Base-by-base conservation (phyloP, 768 basidiomycete genomes). In the Bullera alba region DNA sequence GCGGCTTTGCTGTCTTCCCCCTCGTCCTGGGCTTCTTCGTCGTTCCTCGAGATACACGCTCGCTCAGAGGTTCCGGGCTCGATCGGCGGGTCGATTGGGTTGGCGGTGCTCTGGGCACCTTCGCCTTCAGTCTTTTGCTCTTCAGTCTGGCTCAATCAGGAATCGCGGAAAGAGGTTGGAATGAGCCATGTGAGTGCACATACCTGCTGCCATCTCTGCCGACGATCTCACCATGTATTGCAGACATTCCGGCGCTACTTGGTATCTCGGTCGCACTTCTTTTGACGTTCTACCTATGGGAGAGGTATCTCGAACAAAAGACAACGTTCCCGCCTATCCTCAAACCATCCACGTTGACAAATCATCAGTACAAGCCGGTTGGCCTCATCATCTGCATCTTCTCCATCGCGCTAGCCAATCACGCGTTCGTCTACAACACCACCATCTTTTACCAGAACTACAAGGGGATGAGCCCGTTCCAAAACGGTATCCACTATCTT, bases 61-160 rank as follows among this genome's bases (percentile, higher is more conserved):
- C 53, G n/a, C 47, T 43, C 2, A 72, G 68, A 22, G 48, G 38
- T 38, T 45, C 42, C 4, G 71, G 71, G 29, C 42, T 32, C 15
- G 16, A 72, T 23, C 71, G 29, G 48, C 75, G 81, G 0, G 76
- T 88, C 0, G 87, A 90, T 53, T 88, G 85, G 85, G 69, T 85
- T 14, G 87, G 87, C 3, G 83, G 82, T 0, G 63, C 77, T 16
- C 69, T 88, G 17, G 69, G 80, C 43, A 85, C 84, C 0, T 61
- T 72, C 0, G 84, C 83, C 0, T 73, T 87, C 22, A 78, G 82
- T 2, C 69, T 87, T 0, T 77, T 89, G 56, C 76, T 83, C 6
- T 87, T 87, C 57, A 80, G 82, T 1, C 77, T 90, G 1, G 80
- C 82, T 39, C 79, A 87, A 54, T 83, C 80, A 14, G 78, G 76